Base-by-base conservation (phyloP, 2,329 filamentous ascomycete genomes). In the Rhynchosporium secalis region DNA sequence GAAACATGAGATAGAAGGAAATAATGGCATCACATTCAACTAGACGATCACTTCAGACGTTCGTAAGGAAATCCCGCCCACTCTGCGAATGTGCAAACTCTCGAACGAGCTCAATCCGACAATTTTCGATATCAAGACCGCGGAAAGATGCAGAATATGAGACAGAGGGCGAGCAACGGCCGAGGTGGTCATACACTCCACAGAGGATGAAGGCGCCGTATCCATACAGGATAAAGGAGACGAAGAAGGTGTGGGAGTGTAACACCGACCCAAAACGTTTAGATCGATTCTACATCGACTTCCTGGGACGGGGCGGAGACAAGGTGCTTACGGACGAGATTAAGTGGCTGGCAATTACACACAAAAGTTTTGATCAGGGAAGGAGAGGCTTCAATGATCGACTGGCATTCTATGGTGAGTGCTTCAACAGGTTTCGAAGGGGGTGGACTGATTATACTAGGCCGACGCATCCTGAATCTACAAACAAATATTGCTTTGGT, bases 351-450 rank as follows among this genome's bases (percentile, higher is more conserved):
- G 93, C 93, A 36, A 86, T 99, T 61, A 99, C 95, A 68, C 95
- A 98, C 77, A 98, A 98, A 84, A 97, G 92, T 77, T 98, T 96
- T 73, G 94, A 99, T 75, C 92, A 98, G 74, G 95, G 93, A 58
- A 83, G 92, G 72, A 88, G 93, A 80, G 94, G 94, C 0, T 96
- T 94, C 79, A 99, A 99, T 75, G 94, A 97, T 72, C 86, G 91
- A 66, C 80, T 99, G 76, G 91, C 92, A n/a, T 92, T 91, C 73
- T 80, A 96, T 59, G 94, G 92, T 96, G 83, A 63, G 79, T 72
- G 26, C 60, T 33, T 28, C 12, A 15, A 20, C 20, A 26, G 31
- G 31, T 8, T 26, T 43, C n/a, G 12, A 36, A 31, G 58, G 31
- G 58, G 20, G 33, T 28, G 57, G 65, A 57, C 66, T 74, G 56